Evolutionary conservation across 108 stramenopile genomes (phyloP).

Genomic region (Pseudonitzschia multistriata): DNA sequence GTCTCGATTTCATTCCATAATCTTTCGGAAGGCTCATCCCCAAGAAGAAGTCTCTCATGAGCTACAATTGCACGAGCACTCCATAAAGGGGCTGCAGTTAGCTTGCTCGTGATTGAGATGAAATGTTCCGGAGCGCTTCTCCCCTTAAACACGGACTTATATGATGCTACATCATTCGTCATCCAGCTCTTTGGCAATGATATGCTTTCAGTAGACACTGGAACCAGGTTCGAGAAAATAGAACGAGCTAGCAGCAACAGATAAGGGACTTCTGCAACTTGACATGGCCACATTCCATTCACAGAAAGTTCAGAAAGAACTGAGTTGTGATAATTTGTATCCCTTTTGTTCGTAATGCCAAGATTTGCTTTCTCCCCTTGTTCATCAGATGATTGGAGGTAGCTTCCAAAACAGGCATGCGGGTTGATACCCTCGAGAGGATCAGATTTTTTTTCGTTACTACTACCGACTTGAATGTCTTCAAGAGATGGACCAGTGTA

Average conservation of each 20-base stretch:
- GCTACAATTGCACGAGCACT: conserved; percentile 67
- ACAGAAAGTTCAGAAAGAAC: conserved; percentile 63
- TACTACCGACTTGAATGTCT: conserved; percentile 13
- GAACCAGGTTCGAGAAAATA: conserved; percentile 48
- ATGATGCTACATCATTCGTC: not conserved
- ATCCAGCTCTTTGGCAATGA: conserved; percentile 37
- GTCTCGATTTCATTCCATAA: conserved; percentile 54
- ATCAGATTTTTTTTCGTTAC: not conserved
- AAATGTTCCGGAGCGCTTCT: not conserved
- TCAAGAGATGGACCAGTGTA: conserved; percentile 79
- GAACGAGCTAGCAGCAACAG: conserved; percentile 67
- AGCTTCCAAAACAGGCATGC: conserved; percentile 47
- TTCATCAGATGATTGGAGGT: conserved; percentile 25
- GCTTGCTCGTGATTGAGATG: conserved; percentile 2
- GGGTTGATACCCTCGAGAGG: conserved; percentile 63
- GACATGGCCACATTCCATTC: conserved; percentile 79
- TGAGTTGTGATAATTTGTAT: conserved; percentile 58
- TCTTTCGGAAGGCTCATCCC: conserved; percentile 53
- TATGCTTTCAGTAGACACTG: conserved; percentile 8
- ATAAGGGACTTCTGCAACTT: conserved; percentile 63
- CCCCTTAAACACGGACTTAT: not conserved
- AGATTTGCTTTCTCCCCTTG: conserved; percentile 2
- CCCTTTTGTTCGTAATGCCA: conserved; percentile 17
- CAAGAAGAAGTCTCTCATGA: conserved; percentile 68
- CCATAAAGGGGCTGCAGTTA: conserved; percentile 48